These are phyloP conservation scores for Pachyrhizus erosus DNA, from an alignment of 306 rosid species.

Conservation along the genomic window DNA sequence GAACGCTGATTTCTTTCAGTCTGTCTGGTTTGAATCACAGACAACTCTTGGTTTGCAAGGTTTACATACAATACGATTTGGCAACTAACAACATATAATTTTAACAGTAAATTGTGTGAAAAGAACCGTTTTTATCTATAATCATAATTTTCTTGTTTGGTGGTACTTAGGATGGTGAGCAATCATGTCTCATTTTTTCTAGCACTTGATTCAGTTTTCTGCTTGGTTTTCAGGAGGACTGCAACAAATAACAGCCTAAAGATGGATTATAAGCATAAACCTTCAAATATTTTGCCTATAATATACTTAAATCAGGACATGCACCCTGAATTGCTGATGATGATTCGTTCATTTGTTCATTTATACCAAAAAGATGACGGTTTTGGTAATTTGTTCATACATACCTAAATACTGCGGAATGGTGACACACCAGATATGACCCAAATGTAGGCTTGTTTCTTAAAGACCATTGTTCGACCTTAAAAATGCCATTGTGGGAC, in stretches of 20 bases:
- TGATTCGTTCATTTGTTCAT: constrained; percentile 13
- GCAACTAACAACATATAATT: constrained; percentile 7
- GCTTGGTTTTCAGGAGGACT: constrained; percentile 51
- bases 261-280: constrained; percentile 28
- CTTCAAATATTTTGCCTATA: constrained; percentile 24
- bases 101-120: not conserved
- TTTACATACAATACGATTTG: not conserved
- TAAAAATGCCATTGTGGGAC: constrained; percentile 79
- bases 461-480: constrained; percentile 69
- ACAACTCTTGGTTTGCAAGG: not conserved
- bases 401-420: constrained; percentile 29
- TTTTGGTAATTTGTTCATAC: constrained; percentile 14
- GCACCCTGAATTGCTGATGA: constrained; percentile 20
- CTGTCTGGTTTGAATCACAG: not conserved
- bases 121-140: not conserved
- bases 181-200: not conserved
- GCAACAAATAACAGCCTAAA: constrained; percentile 41
- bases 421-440: not conserved
- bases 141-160: not conserved
- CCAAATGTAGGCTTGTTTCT: constrained; percentile 41
- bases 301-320: constrained; percentile 41
- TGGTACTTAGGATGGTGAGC: not conserved
- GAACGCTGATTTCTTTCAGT: not conserved
- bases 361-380: constrained; percentile 22
- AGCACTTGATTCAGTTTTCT: constrained; percentile 43